phyloP scores from a whole-genome alignment of 768 basidiomycete genomes.

The Guyanaporus albipodus region DNA sequence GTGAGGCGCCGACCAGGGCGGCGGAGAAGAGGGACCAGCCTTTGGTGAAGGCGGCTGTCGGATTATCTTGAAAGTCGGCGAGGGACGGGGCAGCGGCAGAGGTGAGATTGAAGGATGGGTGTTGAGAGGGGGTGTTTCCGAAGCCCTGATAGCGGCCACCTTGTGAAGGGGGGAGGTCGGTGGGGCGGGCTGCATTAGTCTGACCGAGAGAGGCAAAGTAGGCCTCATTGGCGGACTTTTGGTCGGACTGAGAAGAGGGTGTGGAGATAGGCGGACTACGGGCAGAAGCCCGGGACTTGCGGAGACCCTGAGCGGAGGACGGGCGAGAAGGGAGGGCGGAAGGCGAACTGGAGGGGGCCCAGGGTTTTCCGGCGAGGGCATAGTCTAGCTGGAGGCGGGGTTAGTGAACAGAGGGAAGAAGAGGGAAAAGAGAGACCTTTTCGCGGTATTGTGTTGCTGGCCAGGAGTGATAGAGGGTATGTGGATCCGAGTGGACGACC shows the following conservation, averaged over 20 bases:
- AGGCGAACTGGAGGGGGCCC: constrained; percentile 62
- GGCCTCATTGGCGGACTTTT: constrained; percentile 78
- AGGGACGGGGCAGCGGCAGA: constrained; percentile 78
- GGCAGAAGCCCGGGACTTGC: constrained; percentile 76
- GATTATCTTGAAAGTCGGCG: constrained; percentile 81
- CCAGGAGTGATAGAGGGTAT: constrained; percentile 90
- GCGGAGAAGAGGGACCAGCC: constrained; percentile 96
- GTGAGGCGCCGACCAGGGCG: constrained; percentile 74
- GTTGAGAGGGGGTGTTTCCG: constrained; percentile 73
- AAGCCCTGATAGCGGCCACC: constrained; percentile 94
- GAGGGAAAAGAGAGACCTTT: constrained; percentile 51
- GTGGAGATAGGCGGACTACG: constrained; percentile 43
- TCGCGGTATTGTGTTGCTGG: constrained; percentile 92
- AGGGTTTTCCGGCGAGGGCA: constrained; percentile 66
- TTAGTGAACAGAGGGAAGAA: constrained; percentile 15
- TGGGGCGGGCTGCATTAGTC: constrained; percentile 73
- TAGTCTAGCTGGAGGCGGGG: constrained; percentile 64
- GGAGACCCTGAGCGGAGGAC: constrained; percentile 74
- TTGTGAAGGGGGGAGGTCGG: constrained; percentile 84
- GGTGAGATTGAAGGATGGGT: constrained; percentile 70
- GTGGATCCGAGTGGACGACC: constrained; percentile 63
- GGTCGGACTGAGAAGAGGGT: constrained; percentile 35
- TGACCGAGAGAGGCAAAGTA: constrained; percentile 84
- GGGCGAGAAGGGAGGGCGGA: constrained; percentile 51
- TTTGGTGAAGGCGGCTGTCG: constrained; percentile 80